Conservation (phyloP, 2,329 filamentous ascomycete species). For the Pseudogymnoascus sp. region DNA sequence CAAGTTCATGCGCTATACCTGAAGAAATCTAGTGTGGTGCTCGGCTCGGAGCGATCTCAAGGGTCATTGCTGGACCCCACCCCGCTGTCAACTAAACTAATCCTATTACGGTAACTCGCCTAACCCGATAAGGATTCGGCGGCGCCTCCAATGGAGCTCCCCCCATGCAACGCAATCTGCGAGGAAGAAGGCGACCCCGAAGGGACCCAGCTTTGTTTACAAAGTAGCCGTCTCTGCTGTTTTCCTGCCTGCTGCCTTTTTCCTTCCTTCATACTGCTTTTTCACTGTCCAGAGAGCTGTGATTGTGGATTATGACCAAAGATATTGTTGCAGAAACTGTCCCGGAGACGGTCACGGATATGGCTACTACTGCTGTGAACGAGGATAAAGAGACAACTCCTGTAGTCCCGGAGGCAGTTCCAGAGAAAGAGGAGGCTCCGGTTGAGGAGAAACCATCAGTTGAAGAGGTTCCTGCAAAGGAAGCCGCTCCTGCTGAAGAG, state of each 20-base stretch:
- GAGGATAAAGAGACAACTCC: background rate
- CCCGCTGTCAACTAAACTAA: background rate
- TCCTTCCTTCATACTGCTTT: slow-evolving; percentile 3
- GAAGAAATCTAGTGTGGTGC: background rate
- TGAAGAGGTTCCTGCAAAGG: background rate
- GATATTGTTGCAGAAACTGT: slow-evolving; percentile 3
- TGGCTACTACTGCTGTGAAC: background rate
- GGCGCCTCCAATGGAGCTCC: slow-evolving; percentile 5
- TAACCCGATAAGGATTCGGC: background rate
- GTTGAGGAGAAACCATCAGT: slow-evolving; percentile 2
- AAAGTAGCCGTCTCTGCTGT: background rate
- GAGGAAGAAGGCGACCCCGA: slow-evolving; percentile 3
- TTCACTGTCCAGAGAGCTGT: slow-evolving; percentile 5
- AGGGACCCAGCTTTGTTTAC: slow-evolving; percentile 6
- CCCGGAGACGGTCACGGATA: slow-evolving; percentile 3
- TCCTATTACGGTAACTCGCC: background rate
- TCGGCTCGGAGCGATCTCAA: slow-evolving; percentile 9
- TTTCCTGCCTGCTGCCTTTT: background rate
- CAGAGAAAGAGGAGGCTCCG: background rate
- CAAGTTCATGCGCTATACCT: slow-evolving; percentile 3
- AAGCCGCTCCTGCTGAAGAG: background rate
- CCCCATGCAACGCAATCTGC: slow-evolving; percentile 8
- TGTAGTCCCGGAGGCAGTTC: background rate
- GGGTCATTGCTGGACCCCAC: slow-evolving; percentile 2
- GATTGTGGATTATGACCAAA: slow-evolving; percentile 9